Evolutionary conservation across 495 filamentous ascomycete genomes (phyloP), one percentile per base, ranked within the genome.

Genomic region (Penicillium psychrofluorescens): DNA sequence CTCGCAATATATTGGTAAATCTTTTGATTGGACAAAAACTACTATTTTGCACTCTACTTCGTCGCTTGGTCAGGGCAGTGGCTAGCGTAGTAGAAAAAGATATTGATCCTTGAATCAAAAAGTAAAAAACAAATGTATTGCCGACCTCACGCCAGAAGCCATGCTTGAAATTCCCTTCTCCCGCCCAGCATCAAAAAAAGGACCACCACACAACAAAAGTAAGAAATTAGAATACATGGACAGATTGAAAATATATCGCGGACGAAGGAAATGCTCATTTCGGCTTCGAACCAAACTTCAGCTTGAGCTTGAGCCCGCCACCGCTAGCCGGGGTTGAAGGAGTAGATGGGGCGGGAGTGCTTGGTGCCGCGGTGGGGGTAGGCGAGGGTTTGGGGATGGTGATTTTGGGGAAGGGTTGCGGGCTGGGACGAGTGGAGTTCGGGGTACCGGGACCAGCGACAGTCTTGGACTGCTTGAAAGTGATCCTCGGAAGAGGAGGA

Each of bases 381-480:
- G 60, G 32, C 6, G 62, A 55, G 12, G 61, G 51, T 4, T 61
- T 67, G 8, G 69, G 66, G 7, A 71, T 67, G 32, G 62, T 58
- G 22, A 71, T 40, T 45, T 69, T 73, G 12, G 67, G 58, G 16
- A 62, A 22, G 22, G 22, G 22, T 22, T 22, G 22, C 22, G 22
- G 22, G 22, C 22, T 22, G 22, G 22, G 53, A 27, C 41, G 35
- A 4, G 35, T 49, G 11, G 49, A 38, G 11, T 59, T 55, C 12
- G 65, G 52, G 0, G 61, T 57, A 36, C 48, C 52, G 11, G 49
- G 49, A 8, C 38, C 39, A 7, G 49, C 12, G 39, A 35, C 46
- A 7, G 51, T 49, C 51, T 71, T 71, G 43, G 63, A 58, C 48
- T 67, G 62, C 45, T 73, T 73, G 57, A 73, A 73, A 16, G 66